Percentiles rank a stretch among this genome's conserved stretches.
These are phyloP conservation scores for Candida neerlandica DNA, from an alignment of 1,139 yeast genomes.

Conservation along the genomic window DNA sequence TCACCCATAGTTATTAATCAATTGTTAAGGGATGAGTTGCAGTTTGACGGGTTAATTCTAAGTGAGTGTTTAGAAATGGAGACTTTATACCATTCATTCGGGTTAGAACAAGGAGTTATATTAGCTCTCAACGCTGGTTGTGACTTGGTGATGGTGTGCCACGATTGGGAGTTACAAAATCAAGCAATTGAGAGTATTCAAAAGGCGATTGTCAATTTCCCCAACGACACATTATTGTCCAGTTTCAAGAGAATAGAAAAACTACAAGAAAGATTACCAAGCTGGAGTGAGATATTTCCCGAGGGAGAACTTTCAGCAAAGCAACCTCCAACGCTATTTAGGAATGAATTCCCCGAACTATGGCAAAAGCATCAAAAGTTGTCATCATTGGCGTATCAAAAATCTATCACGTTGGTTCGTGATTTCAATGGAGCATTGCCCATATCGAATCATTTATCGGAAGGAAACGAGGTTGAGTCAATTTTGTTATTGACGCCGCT, in stretches of 20 bases:
- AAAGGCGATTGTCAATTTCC: conserved; percentile 57
- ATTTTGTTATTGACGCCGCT: conserved; percentile 58
- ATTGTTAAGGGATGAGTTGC: conserved; percentile 53
- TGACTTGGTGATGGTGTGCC: conserved; percentile 67
- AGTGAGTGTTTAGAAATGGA: conserved; percentile 71
- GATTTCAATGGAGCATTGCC: conserved; percentile 59
- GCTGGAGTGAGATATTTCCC: conserved; percentile 54
- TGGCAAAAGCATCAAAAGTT: conserved; percentile 50
- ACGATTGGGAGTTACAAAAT: conserved; percentile 55
- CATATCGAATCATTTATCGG: conserved; percentile 41
- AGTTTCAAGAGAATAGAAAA: conserved; percentile 48
- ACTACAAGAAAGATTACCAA: conserved; percentile 46
- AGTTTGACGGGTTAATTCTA: conserved; percentile 61
- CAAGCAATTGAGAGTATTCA: conserved; percentile 60
- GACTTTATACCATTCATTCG: conserved; percentile 62
- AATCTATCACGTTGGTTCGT: conserved; percentile 57
- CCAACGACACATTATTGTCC: conserved; percentile 45
- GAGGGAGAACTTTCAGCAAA: conserved; percentile 35
- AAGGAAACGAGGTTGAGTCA: conserved; percentile 27
- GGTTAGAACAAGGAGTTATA: conserved; percentile 67
- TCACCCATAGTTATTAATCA: conserved; percentile 60
- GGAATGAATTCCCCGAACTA: conserved; percentile 29
- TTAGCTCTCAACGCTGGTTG: conserved; percentile 67
- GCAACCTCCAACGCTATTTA: conserved; percentile 28
- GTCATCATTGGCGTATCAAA: conserved; percentile 51